A percentile compares a stretch with the other conserved stretches of the same genome.
phyloP scores from a whole-genome alignment of 202 grass and related monocot species.

The Digitaria exilis region DNA sequence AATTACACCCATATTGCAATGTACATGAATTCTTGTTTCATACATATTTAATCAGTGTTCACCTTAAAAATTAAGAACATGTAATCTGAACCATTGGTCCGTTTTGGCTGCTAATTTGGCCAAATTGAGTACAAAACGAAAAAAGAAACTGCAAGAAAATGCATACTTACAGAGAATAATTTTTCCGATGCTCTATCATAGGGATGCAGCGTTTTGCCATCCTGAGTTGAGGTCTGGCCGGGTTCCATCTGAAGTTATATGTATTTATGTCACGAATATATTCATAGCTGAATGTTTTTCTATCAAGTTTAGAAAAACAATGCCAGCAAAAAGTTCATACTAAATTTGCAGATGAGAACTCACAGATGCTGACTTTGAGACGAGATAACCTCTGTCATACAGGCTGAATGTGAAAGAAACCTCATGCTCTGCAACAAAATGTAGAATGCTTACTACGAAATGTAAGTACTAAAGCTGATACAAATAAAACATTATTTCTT shows the following conservation, averaged over 20 bases:
- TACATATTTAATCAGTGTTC: not conserved
- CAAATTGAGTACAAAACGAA: constrained; percentile 33
- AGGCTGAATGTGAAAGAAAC: constrained; percentile 93
- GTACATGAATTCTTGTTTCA: not conserved
- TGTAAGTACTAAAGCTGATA: constrained; percentile 27
- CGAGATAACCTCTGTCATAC: constrained; percentile 78
- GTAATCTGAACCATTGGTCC: not conserved
- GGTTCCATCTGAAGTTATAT: constrained; percentile 61
- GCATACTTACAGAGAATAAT: constrained; percentile 86
- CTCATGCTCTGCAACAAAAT: constrained; percentile 64
- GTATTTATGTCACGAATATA: constrained; percentile 40
- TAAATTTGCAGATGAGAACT: constrained; percentile 33
- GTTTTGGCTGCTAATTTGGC: constrained; percentile 9
- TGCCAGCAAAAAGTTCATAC: constrained; percentile 5
- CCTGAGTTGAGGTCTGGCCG: constrained; percentile 53
- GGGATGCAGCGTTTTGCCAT: constrained; percentile 83
- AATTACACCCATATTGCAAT: not conserved
- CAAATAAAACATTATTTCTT: constrained; percentile 30
- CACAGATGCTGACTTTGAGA: constrained; percentile 77
- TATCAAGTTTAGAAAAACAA: not conserved
- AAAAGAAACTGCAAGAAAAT: constrained; percentile 17
- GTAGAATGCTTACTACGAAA: constrained; percentile 33
- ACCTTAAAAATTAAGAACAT: not conserved
- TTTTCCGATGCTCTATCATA: constrained; percentile 90
- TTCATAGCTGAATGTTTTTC: not conserved